Evolutionary conservation across 768 basidiomycete species (phyloP).

Genomic region (Xerocomus spinulosus): DNA sequence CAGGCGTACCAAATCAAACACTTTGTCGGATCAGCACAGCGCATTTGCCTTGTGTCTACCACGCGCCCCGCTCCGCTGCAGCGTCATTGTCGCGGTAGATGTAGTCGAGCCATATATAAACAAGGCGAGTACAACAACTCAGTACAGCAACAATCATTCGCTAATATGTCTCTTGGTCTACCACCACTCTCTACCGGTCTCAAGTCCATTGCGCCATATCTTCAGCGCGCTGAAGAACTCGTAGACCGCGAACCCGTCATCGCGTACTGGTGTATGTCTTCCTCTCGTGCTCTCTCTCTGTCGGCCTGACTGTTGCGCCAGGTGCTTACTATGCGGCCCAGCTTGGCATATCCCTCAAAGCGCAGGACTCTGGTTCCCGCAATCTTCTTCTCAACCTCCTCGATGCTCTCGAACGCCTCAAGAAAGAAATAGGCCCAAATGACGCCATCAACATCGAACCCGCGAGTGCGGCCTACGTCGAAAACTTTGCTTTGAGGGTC

Average conservation of each 20-base stretch:
- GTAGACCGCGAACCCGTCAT: slow-evolving; percentile 78
- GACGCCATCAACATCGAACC: slow-evolving; percentile 82
- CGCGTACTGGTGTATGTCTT: slow-evolving; percentile 88
- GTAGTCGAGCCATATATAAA: not conserved
- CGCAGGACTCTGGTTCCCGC: slow-evolving; percentile 59
- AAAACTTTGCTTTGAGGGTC: slow-evolving; percentile 92
- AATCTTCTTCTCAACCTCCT: slow-evolving; percentile 71
- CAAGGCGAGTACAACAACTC: not conserved
- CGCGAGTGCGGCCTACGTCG: slow-evolving; percentile 83
- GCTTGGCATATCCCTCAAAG: slow-evolving; percentile 71
- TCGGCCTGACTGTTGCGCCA: slow-evolving; percentile 26
- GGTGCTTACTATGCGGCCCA: slow-evolving; percentile 92
- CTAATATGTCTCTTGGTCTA: slow-evolving; percentile 42
- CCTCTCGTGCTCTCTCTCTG: not conserved
- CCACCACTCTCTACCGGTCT: slow-evolving; percentile 59
- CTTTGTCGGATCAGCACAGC: slow-evolving; percentile 1
- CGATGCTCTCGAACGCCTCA: slow-evolving; percentile 74
- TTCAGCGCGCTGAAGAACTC: slow-evolving; percentile 90
- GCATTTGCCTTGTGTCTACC: not conserved
- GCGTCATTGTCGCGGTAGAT: not conserved
- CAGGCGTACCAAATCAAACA: not conserved
- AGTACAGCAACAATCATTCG: not conserved
- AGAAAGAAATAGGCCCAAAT: slow-evolving; percentile 63
- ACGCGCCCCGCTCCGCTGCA: slow-evolving; percentile 1
- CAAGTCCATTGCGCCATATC: slow-evolving; percentile 68